Percentiles rank a stretch among this genome's conserved stretches.
Conservation (phyloP, 345 rosid species). For the Ceriops zippeliana region DNA sequence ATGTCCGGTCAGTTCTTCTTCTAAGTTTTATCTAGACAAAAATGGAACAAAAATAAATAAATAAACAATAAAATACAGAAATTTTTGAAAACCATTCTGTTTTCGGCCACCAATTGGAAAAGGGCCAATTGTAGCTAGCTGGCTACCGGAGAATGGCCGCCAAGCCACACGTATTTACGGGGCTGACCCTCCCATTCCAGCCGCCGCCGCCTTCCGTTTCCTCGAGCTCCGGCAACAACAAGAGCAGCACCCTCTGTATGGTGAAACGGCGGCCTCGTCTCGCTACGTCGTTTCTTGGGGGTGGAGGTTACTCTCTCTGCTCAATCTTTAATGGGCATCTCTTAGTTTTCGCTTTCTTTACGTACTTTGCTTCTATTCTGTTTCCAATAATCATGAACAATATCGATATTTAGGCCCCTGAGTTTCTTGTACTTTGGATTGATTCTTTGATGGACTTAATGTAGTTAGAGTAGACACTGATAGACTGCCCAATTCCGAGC, state of each 20-base stretch:
- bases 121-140: not conserved
- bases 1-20: too few species aligned
- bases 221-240: slow-evolving; percentile 21
- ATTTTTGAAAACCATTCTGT: too few species aligned
- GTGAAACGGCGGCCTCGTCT: slow-evolving; percentile 31
- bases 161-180: slow-evolving; percentile 41
- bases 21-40: too few species aligned
- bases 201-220: slow-evolving; percentile 28
- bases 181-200: slow-evolving; percentile 26
- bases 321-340: not conserved
- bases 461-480: not conserved
- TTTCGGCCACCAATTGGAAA: too few species aligned
- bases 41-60: too few species aligned
- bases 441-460: not conserved
- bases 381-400: not conserved
- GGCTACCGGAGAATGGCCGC: slow-evolving; percentile 16
- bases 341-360: not conserved
- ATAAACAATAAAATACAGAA: too few species aligned
- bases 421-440: too few species aligned
- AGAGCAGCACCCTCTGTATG: slow-evolving; percentile 22
- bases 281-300: slow-evolving; percentile 39
- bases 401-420: not conserved
- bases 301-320: slow-evolving; percentile 32
- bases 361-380: not conserved
- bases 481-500: too few species aligned